Evolutionary conservation across 495 filamentous ascomycete genomes (phyloP).

Genomic region (Tuber brumale): DNA sequence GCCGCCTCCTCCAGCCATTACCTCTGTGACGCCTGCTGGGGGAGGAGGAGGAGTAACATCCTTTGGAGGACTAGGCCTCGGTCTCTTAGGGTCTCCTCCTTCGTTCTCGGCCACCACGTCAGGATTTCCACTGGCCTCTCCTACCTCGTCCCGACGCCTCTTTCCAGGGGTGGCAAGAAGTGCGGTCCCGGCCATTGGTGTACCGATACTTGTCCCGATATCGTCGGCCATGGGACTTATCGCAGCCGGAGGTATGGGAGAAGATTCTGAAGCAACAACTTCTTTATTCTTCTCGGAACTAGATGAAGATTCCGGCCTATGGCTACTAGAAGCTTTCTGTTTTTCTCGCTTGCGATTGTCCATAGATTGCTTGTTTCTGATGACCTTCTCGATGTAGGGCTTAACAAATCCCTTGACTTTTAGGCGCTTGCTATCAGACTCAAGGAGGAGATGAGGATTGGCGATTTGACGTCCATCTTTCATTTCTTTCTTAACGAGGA

Average conservation of each 20-base stretch:
- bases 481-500: constrained; percentile 38
- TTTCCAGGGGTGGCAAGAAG: constrained; percentile 26
- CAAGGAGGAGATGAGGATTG: constrained; percentile 37
- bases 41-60: constrained; percentile 27
- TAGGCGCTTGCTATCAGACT: constrained; percentile 31
- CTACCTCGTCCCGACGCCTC: constrained; percentile 17
- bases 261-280: constrained; percentile 7
- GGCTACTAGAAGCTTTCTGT: constrained; percentile 11
- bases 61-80: constrained; percentile 27
- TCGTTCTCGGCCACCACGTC: constrained; percentile 20
- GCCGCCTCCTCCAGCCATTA: constrained; percentile 31
- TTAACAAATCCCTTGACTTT: constrained; percentile 38
- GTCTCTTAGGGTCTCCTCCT: constrained; percentile 28
- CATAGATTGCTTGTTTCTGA: constrained; percentile 11
- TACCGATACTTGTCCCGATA: constrained; percentile 20
- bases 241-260: constrained; percentile 4
- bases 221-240: constrained; percentile 7
- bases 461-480: constrained; percentile 35
- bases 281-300: constrained; percentile 23
- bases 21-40: constrained; percentile 26
- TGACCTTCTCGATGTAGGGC: constrained; percentile 37
- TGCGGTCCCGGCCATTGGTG: constrained; percentile 6
- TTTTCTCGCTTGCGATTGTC: constrained; percentile 18
- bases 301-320: neutral
- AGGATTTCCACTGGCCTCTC: constrained; percentile 9